A percentile compares a stretch with the other conserved stretches of the same genome.
Evolutionary conservation across 2,329 filamentous ascomycete genomes (phyloP).

Genomic region (Pleoardoris graminearum): DNA sequence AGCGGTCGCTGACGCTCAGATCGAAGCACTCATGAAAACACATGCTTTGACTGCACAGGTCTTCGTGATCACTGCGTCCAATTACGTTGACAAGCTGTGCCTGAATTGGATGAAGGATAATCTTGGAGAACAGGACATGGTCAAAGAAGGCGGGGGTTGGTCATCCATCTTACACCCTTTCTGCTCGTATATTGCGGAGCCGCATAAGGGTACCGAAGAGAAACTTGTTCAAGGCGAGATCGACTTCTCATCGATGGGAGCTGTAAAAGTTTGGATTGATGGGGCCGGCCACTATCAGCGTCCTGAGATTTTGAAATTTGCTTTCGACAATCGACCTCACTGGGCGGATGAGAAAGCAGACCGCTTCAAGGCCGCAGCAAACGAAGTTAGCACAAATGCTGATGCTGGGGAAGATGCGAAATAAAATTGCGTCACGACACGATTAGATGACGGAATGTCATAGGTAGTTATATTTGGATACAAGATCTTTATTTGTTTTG

Average conservation of each 20-base stretch:
- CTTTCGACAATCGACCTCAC: slow-evolving; percentile 30
- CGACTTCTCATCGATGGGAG: slow-evolving; percentile 37
- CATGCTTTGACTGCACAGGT: slow-evolving; percentile 52
- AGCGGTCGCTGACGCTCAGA: slow-evolving; percentile 48
- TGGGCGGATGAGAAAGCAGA: slow-evolving; percentile 40
- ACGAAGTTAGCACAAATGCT: slow-evolving; percentile 2
- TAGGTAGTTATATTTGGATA: too few relatives aligned
- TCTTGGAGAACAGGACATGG: slow-evolving; percentile 38
- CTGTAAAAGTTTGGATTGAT: slow-evolving; percentile 46
- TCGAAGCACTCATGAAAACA: slow-evolving; percentile 53
- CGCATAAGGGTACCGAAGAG: slow-evolving; percentile 40
- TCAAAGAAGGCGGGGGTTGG: slow-evolving; percentile 44
- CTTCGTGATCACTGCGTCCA: slow-evolving; percentile 49
- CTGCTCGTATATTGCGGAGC: slow-evolving; percentile 41
- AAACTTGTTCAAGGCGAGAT: slow-evolving; percentile 41
- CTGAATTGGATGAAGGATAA: slow-evolving; percentile 47
- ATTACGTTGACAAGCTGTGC: slow-evolving; percentile 50
- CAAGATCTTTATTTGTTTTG: too few relatives aligned
- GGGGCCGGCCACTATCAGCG: slow-evolving; percentile 43
- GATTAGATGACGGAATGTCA: too few relatives aligned
- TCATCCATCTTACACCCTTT: slow-evolving; percentile 42
- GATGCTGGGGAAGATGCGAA: background rate
- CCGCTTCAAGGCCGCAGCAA: slow-evolving; percentile 20
- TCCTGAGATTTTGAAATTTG: slow-evolving; percentile 43
- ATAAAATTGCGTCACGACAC: too few relatives aligned